These are phyloP conservation scores for Citrus sp. DNA, from an alignment of 345 rosid species.

Conservation along the genomic window DNA sequence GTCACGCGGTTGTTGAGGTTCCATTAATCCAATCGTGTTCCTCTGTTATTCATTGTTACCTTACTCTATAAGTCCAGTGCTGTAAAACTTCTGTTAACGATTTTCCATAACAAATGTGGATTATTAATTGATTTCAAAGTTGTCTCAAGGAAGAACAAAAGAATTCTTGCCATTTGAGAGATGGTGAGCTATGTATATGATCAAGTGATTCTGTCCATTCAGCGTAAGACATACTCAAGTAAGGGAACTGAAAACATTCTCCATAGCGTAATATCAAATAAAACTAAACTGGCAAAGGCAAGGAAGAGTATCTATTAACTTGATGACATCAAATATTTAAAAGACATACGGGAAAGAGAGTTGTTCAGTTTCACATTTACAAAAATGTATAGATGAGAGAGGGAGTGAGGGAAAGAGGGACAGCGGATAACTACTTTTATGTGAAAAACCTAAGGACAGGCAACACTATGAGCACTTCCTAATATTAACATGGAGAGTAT, in stretches of 20 bases:
- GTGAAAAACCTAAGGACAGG: neutral
- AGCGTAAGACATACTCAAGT: too few relatives aligned
- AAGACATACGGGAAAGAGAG: neutral
- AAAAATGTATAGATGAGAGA: neutral
- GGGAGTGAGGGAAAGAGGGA: too few relatives aligned
- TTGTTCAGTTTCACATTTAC: neutral
- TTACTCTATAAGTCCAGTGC: neutral
- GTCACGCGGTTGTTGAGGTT: neutral
- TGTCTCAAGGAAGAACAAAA: neutral
- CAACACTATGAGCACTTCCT: neutral
- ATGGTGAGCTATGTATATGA: neutral
- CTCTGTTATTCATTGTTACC: neutral
- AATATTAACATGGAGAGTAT: slow-evolving; percentile 14
- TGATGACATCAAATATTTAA: neutral
- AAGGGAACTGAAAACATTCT: too few relatives aligned
- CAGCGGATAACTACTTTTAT: neutral
- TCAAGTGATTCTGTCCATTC: neutral
- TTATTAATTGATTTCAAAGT: neutral
- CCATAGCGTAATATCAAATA: too few relatives aligned
- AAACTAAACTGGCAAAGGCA: neutral
- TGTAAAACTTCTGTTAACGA: neutral
- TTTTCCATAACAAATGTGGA: neutral
- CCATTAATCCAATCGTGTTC: neutral
- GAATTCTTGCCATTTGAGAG: neutral
- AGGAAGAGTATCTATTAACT: neutral